Conservation (phyloP, 306 rosid species). For the Pueraria montana region DNA sequence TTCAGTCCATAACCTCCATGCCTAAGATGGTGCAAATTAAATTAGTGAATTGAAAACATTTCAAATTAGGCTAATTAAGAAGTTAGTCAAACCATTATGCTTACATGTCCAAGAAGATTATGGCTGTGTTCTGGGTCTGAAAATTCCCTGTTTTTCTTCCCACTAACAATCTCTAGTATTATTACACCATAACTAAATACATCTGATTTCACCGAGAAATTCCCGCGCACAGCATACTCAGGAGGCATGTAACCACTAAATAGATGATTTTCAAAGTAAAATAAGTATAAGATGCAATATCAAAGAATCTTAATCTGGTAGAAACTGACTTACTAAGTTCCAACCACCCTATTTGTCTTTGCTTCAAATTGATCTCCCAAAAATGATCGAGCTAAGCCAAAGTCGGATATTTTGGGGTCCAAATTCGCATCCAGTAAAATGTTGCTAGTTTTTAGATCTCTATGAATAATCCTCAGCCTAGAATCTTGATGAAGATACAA, state of each 20-base stretch:
- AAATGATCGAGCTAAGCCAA: slow-evolving; percentile 14
- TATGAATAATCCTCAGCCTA: slow-evolving; percentile 22
- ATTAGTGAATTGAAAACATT: background rate
- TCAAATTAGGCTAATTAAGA: background rate
- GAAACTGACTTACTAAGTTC: slow-evolving; percentile 17
- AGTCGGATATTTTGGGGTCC: slow-evolving; percentile 33
- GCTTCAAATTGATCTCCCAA: slow-evolving; percentile 2
- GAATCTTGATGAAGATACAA: slow-evolving; percentile 44
- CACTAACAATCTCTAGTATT: slow-evolving; percentile 27
- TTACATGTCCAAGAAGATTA: slow-evolving; percentile 43
- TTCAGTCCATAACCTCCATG: slow-evolving; percentile 32
- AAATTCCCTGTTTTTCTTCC: slow-evolving; percentile 1
- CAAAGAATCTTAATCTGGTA: background rate
- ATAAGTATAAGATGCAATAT: background rate
- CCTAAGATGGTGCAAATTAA: background rate
- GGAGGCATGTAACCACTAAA: slow-evolving; percentile 44
- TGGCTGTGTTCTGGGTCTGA: background rate
- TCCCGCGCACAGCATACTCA: slow-evolving; percentile 15
- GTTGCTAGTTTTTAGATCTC: slow-evolving; percentile 26
- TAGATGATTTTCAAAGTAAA: background rate
- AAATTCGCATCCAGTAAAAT: background rate
- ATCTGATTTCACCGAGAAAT: slow-evolving; percentile 26
- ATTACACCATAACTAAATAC: slow-evolving; percentile 40
- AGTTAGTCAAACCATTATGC: background rate
- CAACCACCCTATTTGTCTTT: slow-evolving; percentile 23